Evolutionary conservation across 2,329 filamentous ascomycete species (phyloP).

Genomic region (Botrytis squamosa): DNA sequence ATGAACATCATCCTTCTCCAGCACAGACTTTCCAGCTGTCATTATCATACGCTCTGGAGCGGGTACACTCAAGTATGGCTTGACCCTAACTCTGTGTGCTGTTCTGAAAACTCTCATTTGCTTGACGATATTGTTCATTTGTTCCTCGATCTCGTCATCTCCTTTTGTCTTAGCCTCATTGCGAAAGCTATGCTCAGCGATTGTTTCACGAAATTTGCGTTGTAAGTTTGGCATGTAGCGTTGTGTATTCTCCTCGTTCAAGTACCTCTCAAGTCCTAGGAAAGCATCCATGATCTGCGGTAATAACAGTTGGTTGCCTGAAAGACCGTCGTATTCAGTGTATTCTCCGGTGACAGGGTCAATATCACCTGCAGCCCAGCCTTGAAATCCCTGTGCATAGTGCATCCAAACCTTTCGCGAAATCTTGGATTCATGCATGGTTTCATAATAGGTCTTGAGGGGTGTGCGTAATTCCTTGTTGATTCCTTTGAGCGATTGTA

Average conservation of each 20-base stretch:
- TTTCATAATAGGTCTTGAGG: constrained; percentile 36
- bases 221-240: constrained; percentile 17
- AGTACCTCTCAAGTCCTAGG: constrained; percentile 39
- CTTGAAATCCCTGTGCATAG: constrained; percentile 41
- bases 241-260: constrained; percentile 29
- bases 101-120: constrained; percentile 40
- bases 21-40: constrained; percentile 39
- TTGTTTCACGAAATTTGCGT: constrained; percentile 12
- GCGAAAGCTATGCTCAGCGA: constrained; percentile 16
- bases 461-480: constrained; percentile 30
- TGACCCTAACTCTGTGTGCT: constrained; percentile 37
- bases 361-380: constrained; percentile 40
- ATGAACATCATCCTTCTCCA: constrained; percentile 19
- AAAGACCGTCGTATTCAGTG: constrained; percentile 40
- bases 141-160: constrained; percentile 31
- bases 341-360: constrained; percentile 31
- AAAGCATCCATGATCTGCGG: constrained; percentile 42
- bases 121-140: constrained; percentile 38
- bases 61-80: constrained; percentile 37
- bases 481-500: constrained; percentile 13
- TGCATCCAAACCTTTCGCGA: constrained; percentile 39
- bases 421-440: constrained; percentile 36
- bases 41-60: constrained; percentile 41
- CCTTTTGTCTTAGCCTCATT: constrained; percentile 20
- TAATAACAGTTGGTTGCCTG: constrained; percentile 41